phyloP scores from a whole-genome alignment of 108 stramenopile species.

The Skeletonema costatum region DNA sequence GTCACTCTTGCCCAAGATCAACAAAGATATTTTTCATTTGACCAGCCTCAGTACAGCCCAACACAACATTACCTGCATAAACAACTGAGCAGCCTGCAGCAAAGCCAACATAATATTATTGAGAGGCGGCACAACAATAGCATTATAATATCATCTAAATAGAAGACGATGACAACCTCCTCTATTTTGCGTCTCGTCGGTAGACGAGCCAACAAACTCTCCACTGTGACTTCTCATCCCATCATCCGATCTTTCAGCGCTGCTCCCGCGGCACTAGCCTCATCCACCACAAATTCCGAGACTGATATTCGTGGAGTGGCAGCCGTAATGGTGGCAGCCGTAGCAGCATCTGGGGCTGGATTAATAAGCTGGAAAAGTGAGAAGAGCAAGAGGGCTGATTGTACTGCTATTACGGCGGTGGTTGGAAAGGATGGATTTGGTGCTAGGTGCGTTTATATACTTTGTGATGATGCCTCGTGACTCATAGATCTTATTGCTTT shows the following conservation, averaged over 20 bases:
- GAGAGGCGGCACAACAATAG: not conserved
- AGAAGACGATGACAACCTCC: not conserved
- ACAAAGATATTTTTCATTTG: no score
- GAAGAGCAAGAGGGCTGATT: constrained; percentile 30
- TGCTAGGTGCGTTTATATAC: constrained; percentile 34
- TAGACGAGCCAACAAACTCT: not conserved
- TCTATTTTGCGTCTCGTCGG: not conserved
- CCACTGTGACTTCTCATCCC: not conserved
- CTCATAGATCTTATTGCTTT: not conserved
- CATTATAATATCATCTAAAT: not conserved
- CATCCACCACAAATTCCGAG: not conserved
- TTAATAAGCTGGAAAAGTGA: not conserved
- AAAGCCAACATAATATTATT: not conserved
- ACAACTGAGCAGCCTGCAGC: no score
- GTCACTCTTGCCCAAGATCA: no score
- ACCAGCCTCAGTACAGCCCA: no score
- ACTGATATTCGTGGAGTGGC: not conserved
- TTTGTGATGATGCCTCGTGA: not conserved
- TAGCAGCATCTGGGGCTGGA: not conserved
- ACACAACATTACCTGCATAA: no score
- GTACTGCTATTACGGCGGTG: constrained; percentile 53
- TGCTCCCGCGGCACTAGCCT: not conserved
- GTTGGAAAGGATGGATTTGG: constrained; percentile 49
- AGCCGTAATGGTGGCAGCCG: not conserved
- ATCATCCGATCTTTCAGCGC: not conserved